phyloP scores from a whole-genome alignment of 140 eudicot species.

The Stevia rebaudiana region DNA sequence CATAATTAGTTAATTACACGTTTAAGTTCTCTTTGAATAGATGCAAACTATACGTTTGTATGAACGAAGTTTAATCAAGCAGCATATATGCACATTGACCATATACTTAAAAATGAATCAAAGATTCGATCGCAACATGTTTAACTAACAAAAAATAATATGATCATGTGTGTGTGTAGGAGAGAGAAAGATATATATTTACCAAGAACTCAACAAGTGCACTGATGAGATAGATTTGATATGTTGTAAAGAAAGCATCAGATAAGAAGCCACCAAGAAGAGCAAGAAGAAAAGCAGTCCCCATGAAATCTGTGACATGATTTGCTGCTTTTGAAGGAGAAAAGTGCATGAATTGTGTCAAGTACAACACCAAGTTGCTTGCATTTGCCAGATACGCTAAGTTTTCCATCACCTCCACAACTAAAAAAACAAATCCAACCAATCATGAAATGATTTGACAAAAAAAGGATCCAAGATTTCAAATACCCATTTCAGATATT shows the following conservation, averaged over 20 bases:
- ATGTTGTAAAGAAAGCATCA: constrained; percentile 79
- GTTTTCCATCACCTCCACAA: constrained; percentile 90
- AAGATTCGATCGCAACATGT: neutral
- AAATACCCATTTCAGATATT: constrained; percentile 7
- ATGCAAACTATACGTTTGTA: neutral
- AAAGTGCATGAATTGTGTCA: constrained; percentile 68
- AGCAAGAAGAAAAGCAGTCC: constrained; percentile 90
- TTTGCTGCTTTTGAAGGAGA: constrained; percentile 64
- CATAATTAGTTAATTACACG: neutral
- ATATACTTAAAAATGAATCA: neutral
- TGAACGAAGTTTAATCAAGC: neutral
- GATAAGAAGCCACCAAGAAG: constrained; percentile 91
- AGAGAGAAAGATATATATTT: constrained; percentile 4
- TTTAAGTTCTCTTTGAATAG: neutral
- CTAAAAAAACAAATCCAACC: constrained; percentile 24
- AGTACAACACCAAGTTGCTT: constrained; percentile 82
- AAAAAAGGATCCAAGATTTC: constrained; percentile 11
- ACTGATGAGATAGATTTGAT: constrained; percentile 53
- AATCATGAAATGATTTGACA: neutral
- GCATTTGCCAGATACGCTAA: constrained; percentile 88
- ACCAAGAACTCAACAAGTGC: constrained; percentile 73
- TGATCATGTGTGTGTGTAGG: neutral
- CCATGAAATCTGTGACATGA: constrained; percentile 91
- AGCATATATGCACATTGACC: neutral
- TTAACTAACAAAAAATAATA: neutral